Base-by-base conservation (phyloP, 371 early-diverging fungal species). In the Lichtheimia ornata region DNA sequence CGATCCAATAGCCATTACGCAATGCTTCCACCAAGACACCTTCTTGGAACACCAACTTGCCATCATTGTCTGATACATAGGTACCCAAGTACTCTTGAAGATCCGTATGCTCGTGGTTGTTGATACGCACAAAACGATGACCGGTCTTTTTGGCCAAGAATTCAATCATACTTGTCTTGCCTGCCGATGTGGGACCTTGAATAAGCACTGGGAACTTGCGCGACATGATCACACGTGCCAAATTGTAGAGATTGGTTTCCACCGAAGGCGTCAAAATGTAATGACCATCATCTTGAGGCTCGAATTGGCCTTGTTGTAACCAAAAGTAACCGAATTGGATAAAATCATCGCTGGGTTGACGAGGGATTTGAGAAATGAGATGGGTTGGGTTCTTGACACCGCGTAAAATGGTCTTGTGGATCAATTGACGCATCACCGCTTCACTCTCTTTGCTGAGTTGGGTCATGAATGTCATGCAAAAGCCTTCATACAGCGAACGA, bases 21-120 rank as follows among this genome's bases (percentile, higher is more conserved):
- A 99, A 83, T 0, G 99, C 99, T 73, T 93, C 86, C 1, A 99
- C 95, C 30, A 99, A 82, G 1, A 96, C 89, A 67, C 99, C 99
- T 77, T 99, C 96, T 69, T 92, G 92, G 83, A 99, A 99, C 27
- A 92, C 93, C 17, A 97, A 83, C 58, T 87, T 83, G 4, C 97
- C 97, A 49, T 91, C 87, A 1, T 76, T 71, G 64, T 91, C 88
- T 4, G 91, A 87, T 0, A 93, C 88, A 69, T 98, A 98, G 0
- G 91, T 88, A 56, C 99, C 99, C 42, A 99, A 79, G 73, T 99
- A 99, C 76, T 99, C 99, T 73, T 97, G 94, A 56, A 98, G 66
- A 71, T 99, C 99, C 2, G 99, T 99, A 73, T 99, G 98, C 76
- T 99, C 99, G 80, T 99, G 99, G 76, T 99, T 99, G 83, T 99